phyloP scores from a whole-genome alignment of 139 green algal genomes.

The Coelastrella sp. region DNA sequence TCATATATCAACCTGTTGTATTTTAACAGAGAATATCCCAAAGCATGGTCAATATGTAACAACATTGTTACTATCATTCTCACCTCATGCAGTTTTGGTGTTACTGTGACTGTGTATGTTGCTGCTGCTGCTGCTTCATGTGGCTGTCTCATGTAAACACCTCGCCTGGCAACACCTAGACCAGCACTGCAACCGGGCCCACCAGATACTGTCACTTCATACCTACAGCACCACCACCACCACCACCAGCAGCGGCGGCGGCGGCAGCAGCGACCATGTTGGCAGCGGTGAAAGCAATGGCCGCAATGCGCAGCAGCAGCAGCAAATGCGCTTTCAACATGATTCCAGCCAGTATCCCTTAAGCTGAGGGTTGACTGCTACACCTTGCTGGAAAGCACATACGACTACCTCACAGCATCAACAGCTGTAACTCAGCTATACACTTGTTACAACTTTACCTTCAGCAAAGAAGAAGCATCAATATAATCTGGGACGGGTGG shows the following conservation, averaged over 20 bases:
- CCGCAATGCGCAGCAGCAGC: background rate
- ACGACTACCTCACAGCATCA: too few relatives aligned
- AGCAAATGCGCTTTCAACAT: too few relatives aligned
- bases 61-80: background rate
- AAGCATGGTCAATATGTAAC: too few relatives aligned
- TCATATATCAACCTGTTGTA: too few relatives aligned
- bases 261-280: background rate
- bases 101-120: slow-evolving; percentile 72
- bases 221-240: slow-evolving; percentile 37
- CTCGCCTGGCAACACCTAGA: slow-evolving; percentile 48
- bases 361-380: too few relatives aligned
- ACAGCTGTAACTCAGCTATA: too few relatives aligned
- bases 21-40: too few relatives aligned
- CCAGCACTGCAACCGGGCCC: slow-evolving; percentile 52
- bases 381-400: too few relatives aligned
- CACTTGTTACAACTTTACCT: too few relatives aligned
- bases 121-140: slow-evolving; percentile 61
- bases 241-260: background rate
- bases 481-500: background rate
- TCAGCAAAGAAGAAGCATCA: too few relatives aligned
- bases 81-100: slow-evolving; percentile 80
- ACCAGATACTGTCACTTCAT: slow-evolving; percentile 61
- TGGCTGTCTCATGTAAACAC: slow-evolving; percentile 87
- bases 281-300: background rate
- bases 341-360: too few relatives aligned